Evolutionary conservation across 768 basidiomycete species (phyloP).

Genomic region (Tricholoma bakamatsutake): DNA sequence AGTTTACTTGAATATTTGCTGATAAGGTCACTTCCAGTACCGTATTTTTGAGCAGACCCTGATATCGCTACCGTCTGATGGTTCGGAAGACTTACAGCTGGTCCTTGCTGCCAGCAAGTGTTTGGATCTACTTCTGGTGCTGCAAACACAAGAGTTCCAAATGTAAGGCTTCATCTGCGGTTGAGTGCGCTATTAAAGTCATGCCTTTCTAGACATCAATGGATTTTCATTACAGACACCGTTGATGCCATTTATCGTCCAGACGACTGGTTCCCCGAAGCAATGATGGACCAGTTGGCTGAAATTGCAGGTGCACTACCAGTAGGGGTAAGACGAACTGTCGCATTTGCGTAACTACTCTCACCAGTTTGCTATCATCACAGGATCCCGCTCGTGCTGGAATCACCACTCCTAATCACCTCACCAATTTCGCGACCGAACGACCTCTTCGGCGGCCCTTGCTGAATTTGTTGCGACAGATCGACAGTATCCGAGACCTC

Average conservation of each 20-base stretch:
- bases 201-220: conserved; percentile 67
- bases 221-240: conserved; percentile 98
- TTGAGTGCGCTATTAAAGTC: conserved; percentile 1
- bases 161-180: conserved; percentile 47
- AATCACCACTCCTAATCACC: conserved; percentile 19
- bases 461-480: conserved; percentile 59
- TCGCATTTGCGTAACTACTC: background rate
- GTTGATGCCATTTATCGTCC: conserved; percentile 91
- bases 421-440: conserved; percentile 28
- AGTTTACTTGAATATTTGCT: background rate
- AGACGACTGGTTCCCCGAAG: conserved; percentile 75
- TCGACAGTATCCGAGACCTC: conserved; percentile 81
- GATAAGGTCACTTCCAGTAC: conserved; percentile 42
- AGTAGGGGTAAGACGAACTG: conserved; percentile 25
- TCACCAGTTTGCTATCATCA: background rate
- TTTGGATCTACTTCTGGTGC: conserved; percentile 82
- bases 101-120: conserved; percentile 91
- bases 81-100: conserved; percentile 78
- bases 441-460: conserved; percentile 68
- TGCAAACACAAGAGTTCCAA: conserved; percentile 98
- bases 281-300: conserved; percentile 86
- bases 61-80: conserved; percentile 64
- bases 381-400: conserved; percentile 24
- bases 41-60: conserved; percentile 86
- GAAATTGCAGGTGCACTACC: conserved; percentile 76